phyloP scores from a whole-genome alignment of 495 filamentous ascomycete species.

The Daldinia bambusicola region DNA sequence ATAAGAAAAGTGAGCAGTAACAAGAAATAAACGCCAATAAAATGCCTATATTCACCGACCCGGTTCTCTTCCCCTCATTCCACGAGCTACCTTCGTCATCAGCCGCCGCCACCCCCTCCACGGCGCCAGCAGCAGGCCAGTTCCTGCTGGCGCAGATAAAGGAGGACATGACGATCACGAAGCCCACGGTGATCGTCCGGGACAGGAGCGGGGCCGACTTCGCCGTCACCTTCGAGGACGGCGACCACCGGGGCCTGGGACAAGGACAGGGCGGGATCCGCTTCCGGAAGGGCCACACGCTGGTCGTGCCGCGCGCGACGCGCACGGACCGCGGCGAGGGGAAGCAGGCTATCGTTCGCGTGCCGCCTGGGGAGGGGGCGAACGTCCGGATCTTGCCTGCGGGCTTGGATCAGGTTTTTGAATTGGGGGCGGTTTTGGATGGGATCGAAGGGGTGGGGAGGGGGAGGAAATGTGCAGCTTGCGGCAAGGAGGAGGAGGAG shows the following conservation, averaged over 20 bases:
- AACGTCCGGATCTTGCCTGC: conserved; percentile 48
- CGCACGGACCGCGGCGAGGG: conserved; percentile 48
- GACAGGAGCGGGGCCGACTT: conserved; percentile 49
- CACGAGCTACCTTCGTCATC: conserved; percentile 30
- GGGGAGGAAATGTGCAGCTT: conserved; percentile 35
- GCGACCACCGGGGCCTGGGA: conserved; percentile 27
- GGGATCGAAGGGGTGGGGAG: conserved; percentile 24
- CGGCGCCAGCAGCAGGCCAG: conserved; percentile 15
- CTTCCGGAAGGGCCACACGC: conserved; percentile 48
- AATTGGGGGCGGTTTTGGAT: conserved; percentile 42
- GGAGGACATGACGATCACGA: conserved; percentile 61
- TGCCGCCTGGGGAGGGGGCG: conserved; percentile 36
- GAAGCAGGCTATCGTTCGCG: conserved; percentile 51
- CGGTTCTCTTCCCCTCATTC: conserved; percentile 47
- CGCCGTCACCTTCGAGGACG: conserved; percentile 53
- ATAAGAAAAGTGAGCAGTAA: too few species aligned
- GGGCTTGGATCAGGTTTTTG: conserved; percentile 46
- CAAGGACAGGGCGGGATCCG: conserved; percentile 21
- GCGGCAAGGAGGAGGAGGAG: conserved; percentile 40
- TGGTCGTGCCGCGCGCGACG: conserved; percentile 48
- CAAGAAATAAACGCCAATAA: not conserved
- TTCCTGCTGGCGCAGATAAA: conserved; percentile 57
- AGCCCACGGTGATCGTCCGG: conserved; percentile 55
- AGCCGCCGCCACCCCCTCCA: not conserved
- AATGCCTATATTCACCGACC: conserved; percentile 47